Conservation (phyloP, 495 filamentous ascomycete genomes). For the Durotheca rogersii region DNA sequence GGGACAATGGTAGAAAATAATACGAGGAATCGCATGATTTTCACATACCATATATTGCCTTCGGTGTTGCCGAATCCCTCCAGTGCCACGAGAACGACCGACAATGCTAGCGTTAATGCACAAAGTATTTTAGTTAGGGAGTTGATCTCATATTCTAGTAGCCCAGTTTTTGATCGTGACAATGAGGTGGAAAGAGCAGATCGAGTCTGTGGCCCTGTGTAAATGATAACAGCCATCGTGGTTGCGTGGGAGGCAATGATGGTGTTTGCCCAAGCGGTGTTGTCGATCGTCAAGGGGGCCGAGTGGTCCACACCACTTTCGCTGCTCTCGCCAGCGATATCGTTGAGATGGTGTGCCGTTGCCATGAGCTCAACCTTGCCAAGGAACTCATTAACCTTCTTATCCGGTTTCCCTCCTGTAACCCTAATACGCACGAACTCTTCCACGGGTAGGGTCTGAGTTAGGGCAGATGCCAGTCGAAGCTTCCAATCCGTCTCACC, state of each 20-base stretch:
- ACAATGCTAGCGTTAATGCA: conserved; percentile 78
- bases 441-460: conserved; percentile 66
- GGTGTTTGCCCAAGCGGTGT: conserved; percentile 98
- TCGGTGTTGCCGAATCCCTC: conserved; percentile 72
- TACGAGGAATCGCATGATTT: conserved; percentile 93
- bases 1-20: conserved; percentile 99
- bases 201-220: conserved; percentile 92
- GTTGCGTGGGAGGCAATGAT: conserved; percentile 90
- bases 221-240: conserved; percentile 84
- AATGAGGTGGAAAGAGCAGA: conserved; percentile 90
- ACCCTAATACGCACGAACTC: conserved; percentile 75
- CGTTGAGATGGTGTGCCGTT: conserved; percentile 42
- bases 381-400: conserved; percentile 88
- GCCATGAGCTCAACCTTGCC: conserved; percentile 71
- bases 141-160: conserved; percentile 96
- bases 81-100: conserved; percentile 84
- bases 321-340: conserved; percentile 32
- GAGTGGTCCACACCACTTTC: conserved; percentile 45
- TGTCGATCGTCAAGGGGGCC: conserved; percentile 85
- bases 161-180: conserved; percentile 86
- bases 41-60: conserved; percentile 78
- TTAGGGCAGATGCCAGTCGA: conserved; percentile 77
- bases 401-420: conserved; percentile 83
- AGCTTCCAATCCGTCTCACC: conserved; percentile 99
- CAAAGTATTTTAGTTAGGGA: conserved; percentile 97